Percentiles rank a stretch among this genome's conserved stretches.
phyloP scores from a whole-genome alignment of 1,284 basidiomycete genomes.

The Porogramme epimiltina region DNA sequence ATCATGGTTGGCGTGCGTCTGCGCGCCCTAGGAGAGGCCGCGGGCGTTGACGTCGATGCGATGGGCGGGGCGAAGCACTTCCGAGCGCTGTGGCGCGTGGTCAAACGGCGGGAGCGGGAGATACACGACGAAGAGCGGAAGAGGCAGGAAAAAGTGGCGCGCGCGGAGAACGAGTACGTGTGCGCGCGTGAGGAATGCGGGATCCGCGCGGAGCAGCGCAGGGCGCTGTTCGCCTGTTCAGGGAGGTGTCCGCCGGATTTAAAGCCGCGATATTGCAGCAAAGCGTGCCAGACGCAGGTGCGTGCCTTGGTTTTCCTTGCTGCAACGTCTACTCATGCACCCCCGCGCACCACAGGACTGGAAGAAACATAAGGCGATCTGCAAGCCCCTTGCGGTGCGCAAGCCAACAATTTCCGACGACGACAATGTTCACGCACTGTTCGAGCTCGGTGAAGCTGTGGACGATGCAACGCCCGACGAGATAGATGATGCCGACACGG shows the following conservation, averaged over 20 bases:
- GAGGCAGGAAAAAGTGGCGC: background rate
- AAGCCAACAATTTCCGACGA: too few relatives aligned
- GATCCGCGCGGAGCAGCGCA: slow-evolving; percentile 1
- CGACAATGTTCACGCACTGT: too few relatives aligned
- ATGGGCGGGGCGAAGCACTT: background rate
- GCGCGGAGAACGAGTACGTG: background rate
- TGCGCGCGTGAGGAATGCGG: slow-evolving; percentile 6
- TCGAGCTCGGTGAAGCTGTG: too few relatives aligned
- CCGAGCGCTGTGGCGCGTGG: slow-evolving; percentile 1
- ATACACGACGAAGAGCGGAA: slow-evolving; percentile 1
- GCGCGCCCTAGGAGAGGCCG: too few relatives aligned
- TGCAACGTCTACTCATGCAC: too few relatives aligned
- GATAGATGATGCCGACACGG: too few relatives aligned
- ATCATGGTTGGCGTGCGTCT: too few relatives aligned
- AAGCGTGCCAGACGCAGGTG: slow-evolving; percentile 8
- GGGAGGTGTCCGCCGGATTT: slow-evolving; percentile 8
- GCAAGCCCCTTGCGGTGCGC: slow-evolving; percentile 8
- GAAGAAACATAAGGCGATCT: too few relatives aligned
- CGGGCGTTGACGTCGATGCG: too few relatives aligned
- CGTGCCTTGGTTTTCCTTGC: too few relatives aligned
- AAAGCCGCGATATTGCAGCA: slow-evolving; percentile 11
- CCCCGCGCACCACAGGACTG: too few relatives aligned
- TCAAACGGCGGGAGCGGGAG: background rate
- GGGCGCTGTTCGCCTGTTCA: background rate
- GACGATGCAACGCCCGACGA: too few relatives aligned